These are phyloP conservation scores for Cutaneotrichosporon dermatis DNA, from an alignment of 1,284 basidiomycete genomes.

Conservation along the genomic window DNA sequence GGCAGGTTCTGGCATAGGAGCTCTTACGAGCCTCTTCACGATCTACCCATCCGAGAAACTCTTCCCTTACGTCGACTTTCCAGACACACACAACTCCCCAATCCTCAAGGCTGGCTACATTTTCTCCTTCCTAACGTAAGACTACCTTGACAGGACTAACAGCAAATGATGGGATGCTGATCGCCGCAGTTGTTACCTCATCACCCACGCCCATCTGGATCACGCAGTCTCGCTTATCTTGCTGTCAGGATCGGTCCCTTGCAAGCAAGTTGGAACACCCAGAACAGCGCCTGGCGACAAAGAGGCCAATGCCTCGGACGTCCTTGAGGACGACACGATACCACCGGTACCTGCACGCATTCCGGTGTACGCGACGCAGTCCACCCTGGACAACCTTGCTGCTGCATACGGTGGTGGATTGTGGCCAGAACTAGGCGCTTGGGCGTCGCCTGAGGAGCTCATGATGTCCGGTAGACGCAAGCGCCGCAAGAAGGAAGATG, in stretches of 20 bases:
- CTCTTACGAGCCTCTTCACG: slow-evolving; percentile 31
- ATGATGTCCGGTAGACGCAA: slow-evolving; percentile 9
- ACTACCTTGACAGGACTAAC: not conserved
- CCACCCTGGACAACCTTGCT: slow-evolving; percentile 37
- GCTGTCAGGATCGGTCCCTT: slow-evolving; percentile 42
- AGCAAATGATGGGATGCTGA: not conserved
- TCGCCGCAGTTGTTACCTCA: slow-evolving; percentile 41
- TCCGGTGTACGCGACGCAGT: slow-evolving; percentile 38
- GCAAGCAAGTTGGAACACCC: not conserved
- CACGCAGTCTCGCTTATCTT: slow-evolving; percentile 44
- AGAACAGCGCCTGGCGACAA: not conserved
- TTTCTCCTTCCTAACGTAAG: slow-evolving; percentile 44
- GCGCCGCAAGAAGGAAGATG: slow-evolving; percentile 10
- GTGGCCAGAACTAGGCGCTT: slow-evolving; percentile 47
- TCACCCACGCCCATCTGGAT: slow-evolving; percentile 49
- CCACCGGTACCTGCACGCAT: slow-evolving; percentile 18
- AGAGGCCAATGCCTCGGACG: not conserved
- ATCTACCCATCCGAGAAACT: slow-evolving; percentile 10
- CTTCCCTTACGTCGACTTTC: slow-evolving; percentile 39
- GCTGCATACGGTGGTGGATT: slow-evolving; percentile 42
- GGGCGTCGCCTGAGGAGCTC: slow-evolving; percentile 25
- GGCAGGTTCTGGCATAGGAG: slow-evolving; percentile 46
- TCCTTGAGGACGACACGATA: not conserved
- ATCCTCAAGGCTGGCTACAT: slow-evolving; percentile 45
- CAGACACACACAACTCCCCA: slow-evolving; percentile 33